Evolutionary conservation across 345 rosid species (phyloP).

Genomic region (Eucalyptus erythrocorys): DNA sequence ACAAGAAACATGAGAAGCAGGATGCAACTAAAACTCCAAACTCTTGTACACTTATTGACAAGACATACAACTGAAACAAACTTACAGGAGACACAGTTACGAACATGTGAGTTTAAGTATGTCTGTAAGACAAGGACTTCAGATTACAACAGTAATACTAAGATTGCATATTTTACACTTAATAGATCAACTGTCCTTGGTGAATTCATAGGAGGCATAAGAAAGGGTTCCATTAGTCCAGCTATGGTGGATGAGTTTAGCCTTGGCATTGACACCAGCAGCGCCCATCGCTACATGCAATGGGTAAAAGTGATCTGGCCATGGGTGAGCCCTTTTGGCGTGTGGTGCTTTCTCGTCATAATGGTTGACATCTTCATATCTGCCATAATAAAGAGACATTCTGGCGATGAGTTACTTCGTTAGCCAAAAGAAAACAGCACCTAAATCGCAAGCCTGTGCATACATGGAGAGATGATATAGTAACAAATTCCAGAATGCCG

Average conservation of each 20-base stretch:
- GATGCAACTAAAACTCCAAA: neutral
- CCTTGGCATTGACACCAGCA: conserved; percentile 53
- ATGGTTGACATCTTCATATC: conserved; percentile 73
- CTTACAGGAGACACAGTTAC: neutral
- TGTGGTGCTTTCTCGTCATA: conserved; percentile 56
- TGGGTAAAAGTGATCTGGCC: conserved; percentile 87
- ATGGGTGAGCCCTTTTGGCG: conserved; percentile 75
- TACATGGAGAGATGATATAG: neutral
- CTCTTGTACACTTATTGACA: neutral
- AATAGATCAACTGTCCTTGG: neutral
- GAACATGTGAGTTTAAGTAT: neutral
- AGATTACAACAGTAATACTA: neutral
- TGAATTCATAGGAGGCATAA: conserved; percentile 70
- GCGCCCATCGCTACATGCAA: conserved; percentile 92
- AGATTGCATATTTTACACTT: neutral
- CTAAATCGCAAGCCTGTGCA: neutral
- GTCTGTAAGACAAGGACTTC: neutral
- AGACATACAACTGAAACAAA: neutral
- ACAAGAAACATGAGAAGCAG: neutral
- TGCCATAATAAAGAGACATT: neutral
- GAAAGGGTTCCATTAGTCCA: conserved; percentile 67
- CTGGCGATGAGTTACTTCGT: neutral
- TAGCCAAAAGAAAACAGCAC: neutral
- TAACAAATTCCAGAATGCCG: neutral
- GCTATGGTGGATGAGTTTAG: conserved; percentile 67